Conservation (phyloP, 2,329 filamentous ascomycete genomes). For the Thermothelomyces thermophilus region DNA sequence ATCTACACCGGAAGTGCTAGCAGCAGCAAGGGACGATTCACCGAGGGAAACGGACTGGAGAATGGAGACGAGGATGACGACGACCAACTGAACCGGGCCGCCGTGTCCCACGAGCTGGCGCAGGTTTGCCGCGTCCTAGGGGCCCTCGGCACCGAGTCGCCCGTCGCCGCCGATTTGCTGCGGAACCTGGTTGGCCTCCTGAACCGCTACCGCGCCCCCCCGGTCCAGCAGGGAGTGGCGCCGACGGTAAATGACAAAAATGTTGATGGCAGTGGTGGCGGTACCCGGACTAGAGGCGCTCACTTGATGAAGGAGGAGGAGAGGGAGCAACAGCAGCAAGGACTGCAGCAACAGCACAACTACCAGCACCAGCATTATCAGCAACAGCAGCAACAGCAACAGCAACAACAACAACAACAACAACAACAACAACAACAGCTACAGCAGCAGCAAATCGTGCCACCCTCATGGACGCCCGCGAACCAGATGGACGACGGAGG, state of each 20-base stretch:
- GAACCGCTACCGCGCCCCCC: background rate
- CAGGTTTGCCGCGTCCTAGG: background rate
- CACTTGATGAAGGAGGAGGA: no score
- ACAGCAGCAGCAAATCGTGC: no score
- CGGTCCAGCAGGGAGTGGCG: no score
- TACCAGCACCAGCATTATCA: no score
- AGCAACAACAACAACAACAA: background rate
- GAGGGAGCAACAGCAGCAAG: background rate
- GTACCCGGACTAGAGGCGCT: no score
- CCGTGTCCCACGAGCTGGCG: background rate
- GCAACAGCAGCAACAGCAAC: background rate
- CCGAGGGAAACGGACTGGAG: no score
- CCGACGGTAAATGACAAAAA: background rate
- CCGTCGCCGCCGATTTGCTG: background rate
- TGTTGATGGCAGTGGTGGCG: background rate
- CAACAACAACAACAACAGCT: no score
- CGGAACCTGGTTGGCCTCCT: background rate
- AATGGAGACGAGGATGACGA: no score
- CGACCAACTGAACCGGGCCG: background rate
- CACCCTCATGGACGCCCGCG: no score
- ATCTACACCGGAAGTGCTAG: slow-evolving; percentile 4
- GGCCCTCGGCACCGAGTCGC: background rate
- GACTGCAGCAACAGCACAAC: background rate
- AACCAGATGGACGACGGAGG: no score
- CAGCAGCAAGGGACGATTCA: no score